These are phyloP conservation scores for Athelia sp. DNA, from an alignment of 1,284 basidiomycete species.

Conservation along the genomic window DNA sequence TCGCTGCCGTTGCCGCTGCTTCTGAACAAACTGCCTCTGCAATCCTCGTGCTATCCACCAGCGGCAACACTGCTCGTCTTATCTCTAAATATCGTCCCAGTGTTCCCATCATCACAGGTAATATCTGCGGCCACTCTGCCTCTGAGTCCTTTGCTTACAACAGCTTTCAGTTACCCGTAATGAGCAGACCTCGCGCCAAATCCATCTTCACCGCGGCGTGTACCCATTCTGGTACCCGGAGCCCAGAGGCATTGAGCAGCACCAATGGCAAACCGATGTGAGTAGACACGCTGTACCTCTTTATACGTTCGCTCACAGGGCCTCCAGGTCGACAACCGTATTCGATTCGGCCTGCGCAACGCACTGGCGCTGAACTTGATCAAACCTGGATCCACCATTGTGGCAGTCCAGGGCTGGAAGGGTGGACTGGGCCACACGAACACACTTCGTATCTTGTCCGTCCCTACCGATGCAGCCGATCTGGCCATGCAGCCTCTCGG, in stretches of 20 bases:
- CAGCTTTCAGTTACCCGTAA: constrained; percentile 80
- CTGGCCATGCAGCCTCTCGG: constrained; percentile 72
- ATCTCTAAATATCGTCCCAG: constrained; percentile 95
- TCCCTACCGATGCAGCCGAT: constrained; percentile 84
- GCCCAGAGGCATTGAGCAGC: constrained; percentile 79
- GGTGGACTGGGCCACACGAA: constrained; percentile 94
- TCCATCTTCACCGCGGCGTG: constrained; percentile 95
- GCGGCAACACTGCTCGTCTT: constrained; percentile 93
- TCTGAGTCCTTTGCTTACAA: constrained; percentile 2
- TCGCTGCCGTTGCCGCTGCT: constrained; percentile 93
- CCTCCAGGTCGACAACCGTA: constrained; percentile 81
- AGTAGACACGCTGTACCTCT: constrained; percentile 19
- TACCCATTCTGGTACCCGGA: constrained; percentile 98
- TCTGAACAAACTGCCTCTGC: constrained; percentile 91
- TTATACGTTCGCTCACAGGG: neutral
- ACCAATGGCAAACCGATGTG: constrained; percentile 98
- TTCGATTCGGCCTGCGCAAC: constrained; percentile 85
- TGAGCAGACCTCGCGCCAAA: constrained; percentile 92
- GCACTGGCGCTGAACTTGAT: constrained; percentile 89
- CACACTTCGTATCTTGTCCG: constrained; percentile 74
- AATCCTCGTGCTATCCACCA: constrained; percentile 95
- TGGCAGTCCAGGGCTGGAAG: constrained; percentile 99
- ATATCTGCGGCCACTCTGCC: constrained; percentile 16
- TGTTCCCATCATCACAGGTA: constrained; percentile 93
- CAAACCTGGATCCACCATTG: constrained; percentile 84